phyloP scores from a whole-genome alignment of 495 filamentous ascomycete genomes.

The Schizothecium vesticola region DNA sequence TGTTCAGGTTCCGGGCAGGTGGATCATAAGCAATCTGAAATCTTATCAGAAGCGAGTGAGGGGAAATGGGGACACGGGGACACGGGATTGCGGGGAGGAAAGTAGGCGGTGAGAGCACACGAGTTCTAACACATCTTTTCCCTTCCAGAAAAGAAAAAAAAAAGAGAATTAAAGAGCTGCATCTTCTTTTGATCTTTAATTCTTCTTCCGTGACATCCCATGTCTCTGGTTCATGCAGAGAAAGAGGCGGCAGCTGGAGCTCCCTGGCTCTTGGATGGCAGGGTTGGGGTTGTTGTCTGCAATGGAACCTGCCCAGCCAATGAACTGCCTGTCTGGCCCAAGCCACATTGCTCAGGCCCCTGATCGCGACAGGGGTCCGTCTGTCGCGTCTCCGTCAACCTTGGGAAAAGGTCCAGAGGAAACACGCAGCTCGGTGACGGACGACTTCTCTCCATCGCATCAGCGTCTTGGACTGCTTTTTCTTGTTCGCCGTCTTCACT shows the following conservation, averaged over 20 bases:
- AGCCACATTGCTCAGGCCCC: neutral
- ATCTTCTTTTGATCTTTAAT: neutral
- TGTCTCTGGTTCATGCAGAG: neutral
- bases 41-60: neutral
- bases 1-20: neutral
- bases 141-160: neutral
- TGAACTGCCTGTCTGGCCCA: neutral
- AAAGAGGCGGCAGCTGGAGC: neutral
- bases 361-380: neutral
- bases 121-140: too few relatives aligned
- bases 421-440: neutral
- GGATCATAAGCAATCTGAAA: neutral
- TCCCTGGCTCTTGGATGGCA: neutral
- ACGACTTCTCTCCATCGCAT: neutral
- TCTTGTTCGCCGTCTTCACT: neutral
- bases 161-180: neutral
- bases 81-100: neutral
- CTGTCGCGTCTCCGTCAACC: neutral
- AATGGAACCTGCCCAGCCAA: neutral
- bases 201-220: neutral
- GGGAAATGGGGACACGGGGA: neutral
- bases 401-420: neutral
- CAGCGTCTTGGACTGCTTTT: neutral
- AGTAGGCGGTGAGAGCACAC: too few relatives aligned
- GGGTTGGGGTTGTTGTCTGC: neutral